Percentiles rank a stretch among this genome's conserved stretches.
These are phyloP conservation scores for Penicillium corylophilum DNA, from an alignment of 2,329 filamentous ascomycete species.

Conservation along the genomic window DNA sequence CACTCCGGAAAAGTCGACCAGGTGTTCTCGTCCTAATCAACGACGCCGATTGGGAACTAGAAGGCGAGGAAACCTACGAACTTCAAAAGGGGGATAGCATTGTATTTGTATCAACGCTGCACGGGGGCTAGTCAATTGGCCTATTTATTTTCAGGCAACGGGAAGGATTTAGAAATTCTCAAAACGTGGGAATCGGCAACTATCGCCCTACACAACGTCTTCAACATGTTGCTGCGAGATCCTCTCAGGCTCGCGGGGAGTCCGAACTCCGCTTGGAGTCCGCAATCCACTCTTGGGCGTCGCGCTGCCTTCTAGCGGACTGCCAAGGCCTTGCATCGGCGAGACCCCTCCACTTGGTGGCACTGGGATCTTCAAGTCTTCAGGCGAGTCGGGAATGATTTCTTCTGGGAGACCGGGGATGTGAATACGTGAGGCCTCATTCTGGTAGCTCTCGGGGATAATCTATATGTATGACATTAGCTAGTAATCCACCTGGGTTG, in stretches of 20 bases:
- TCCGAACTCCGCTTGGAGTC: conserved; percentile 29
- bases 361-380: conserved; percentile 77
- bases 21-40: conserved; percentile 97
- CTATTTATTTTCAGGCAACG: neutral
- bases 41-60: conserved; percentile 96
- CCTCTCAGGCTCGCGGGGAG: conserved; percentile 44
- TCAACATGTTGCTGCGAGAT: conserved; percentile 47
- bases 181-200: neutral
- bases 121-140: conserved; percentile 67
- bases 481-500: neutral
- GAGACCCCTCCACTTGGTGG: conserved; percentile 56
- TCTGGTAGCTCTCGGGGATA: conserved; percentile 95
- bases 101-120: conserved; percentile 92
- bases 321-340: conserved; percentile 44
- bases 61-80: conserved; percentile 89
- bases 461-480: conserved; percentile 55
- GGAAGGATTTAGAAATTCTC: neutral
- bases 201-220: conserved; percentile 39
- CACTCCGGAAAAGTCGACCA: conserved; percentile 66
- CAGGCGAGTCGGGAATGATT: conserved; percentile 73
- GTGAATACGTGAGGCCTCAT: conserved; percentile 85
- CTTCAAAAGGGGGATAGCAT: conserved; percentile 81
- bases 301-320: conserved; percentile 39
- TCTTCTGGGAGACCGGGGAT: conserved; percentile 67
- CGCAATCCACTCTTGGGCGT: conserved; percentile 45